These are phyloP conservation scores for Paraphaeosphaeria sporulosa DNA, from an alignment of 2,329 filamentous ascomycete genomes.

Conservation along the genomic window DNA sequence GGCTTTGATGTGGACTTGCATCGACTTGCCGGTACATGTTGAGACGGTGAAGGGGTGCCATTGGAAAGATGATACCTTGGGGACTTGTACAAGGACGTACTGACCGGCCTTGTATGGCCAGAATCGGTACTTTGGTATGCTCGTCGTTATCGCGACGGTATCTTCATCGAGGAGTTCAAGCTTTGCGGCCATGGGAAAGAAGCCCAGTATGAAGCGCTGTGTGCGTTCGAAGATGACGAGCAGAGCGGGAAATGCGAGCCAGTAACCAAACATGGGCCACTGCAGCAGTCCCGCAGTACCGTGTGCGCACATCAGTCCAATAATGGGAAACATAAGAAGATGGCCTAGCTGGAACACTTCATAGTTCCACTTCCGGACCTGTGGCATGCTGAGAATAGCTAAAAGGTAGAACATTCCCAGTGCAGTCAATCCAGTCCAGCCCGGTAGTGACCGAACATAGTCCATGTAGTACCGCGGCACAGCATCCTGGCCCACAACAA, in stretches of 20 bases:
- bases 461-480: constrained; percentile 56
- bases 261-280: constrained; percentile 65
- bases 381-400: constrained; percentile 59
- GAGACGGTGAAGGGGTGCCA: constrained; percentile 69
- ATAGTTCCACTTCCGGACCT: constrained; percentile 61
- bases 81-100: constrained; percentile 65
- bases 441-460: constrained; percentile 58
- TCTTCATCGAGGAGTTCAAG: constrained; percentile 61
- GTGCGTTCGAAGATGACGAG: constrained; percentile 60
- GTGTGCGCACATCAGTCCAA: constrained; percentile 64
- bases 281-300: constrained; percentile 61
- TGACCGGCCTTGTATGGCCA: constrained; percentile 66
- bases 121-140: constrained; percentile 57
- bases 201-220: constrained; percentile 57
- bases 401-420: constrained; percentile 61
- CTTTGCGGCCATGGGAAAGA: constrained; percentile 58
- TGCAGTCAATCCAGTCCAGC: constrained; percentile 59
- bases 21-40: constrained; percentile 59
- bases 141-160: constrained; percentile 59
- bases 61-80: constrained; percentile 61
- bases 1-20: constrained; percentile 66
- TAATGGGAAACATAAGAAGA: constrained; percentile 66
- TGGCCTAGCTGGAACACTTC: constrained; percentile 66
- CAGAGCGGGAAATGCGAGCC: constrained; percentile 62
- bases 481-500: constrained; percentile 54